Evolutionary conservation across 108 stramenopile species (phyloP), one percentile per base, ranked within the genome.

Genomic region (Conticribra guillardii): DNA sequence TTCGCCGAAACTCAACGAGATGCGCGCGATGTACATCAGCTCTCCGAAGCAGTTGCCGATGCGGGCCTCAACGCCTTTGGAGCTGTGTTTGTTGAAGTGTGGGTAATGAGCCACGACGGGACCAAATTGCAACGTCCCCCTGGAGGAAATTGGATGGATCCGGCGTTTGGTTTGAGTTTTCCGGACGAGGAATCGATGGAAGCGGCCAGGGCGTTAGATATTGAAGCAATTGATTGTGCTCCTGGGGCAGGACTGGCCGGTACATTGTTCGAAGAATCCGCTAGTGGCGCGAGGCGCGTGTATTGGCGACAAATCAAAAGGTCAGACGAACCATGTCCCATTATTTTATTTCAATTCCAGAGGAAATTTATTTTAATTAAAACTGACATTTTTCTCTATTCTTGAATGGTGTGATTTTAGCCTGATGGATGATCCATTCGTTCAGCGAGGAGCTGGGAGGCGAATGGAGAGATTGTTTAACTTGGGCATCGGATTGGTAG

Each of bases 11-110:
- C n/a, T n/a, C n/a, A 41, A 41, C 37, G 37, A 41, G 5, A 41
- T 11, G 37, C 5, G 11, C 11, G 11, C 56, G 71, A 62, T 14
- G 53, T 46, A 44, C 74, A 80, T 28, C 53, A 81, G 16, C 23
- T 85, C 19, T 30, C n/a, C 3, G 26, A 51, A 0, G 41, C 71
- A 14, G 55, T 85, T 0, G 44, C 22, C 17, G 85, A 83, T 67
- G 79, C 85, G 4, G 82, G 79, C 18, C 60, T 67, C 16, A 75
- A 80, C 61, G 78, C 82, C 23, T 86, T 54, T 46, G 85, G 85
- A 11, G 57, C 50, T 33, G 60, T 83, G 29, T 69, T 81, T 28
- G 62, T 83, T 16, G 85, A 86, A 54, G 80, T 83, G 27, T 86
- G 85, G 85, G 61, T 81, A 4, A 8, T 83, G 30, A 67, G 46